Evolutionary conservation across 345 rosid genomes (phyloP).

Genomic region (Mercurialis annua): DNA sequence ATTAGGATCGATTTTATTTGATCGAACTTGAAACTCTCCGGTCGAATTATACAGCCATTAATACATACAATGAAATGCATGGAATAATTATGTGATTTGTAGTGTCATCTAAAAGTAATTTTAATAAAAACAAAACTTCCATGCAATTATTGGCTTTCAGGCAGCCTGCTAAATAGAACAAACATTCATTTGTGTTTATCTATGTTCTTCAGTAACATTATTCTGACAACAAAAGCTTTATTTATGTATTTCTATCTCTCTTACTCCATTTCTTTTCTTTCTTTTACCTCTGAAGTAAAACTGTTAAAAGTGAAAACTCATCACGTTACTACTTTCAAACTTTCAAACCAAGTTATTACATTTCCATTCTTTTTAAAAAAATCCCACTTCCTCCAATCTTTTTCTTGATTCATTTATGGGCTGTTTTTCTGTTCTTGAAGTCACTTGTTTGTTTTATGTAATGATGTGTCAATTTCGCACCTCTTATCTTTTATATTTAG

Average conservation of each 20-base stretch:
- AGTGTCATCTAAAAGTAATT: too few species aligned
- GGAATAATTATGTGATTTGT: too few species aligned
- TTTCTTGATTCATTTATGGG: not conserved
- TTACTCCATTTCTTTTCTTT: not conserved
- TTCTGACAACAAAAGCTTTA: not conserved
- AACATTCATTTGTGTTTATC: constrained; percentile 1
- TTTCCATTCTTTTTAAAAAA: too few species aligned
- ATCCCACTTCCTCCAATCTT: not conserved
- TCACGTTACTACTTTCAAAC: not conserved
- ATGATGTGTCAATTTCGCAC: constrained; percentile 1
- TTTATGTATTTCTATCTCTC: too few species aligned
- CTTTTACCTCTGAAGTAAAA: not conserved
- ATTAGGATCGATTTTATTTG: not conserved
- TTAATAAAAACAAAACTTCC: too few species aligned
- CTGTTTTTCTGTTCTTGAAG: not conserved
- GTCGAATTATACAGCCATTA: too few species aligned
- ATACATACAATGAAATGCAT: too few species aligned
- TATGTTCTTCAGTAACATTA: constrained; percentile 5
- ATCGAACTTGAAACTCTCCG: too few species aligned
- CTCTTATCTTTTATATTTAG: not conserved
- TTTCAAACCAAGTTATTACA: not conserved
- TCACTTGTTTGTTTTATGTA: constrained; percentile 2
- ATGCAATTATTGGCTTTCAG: not conserved
- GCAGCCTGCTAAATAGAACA: not conserved
- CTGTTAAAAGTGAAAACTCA: not conserved